A percentile compares a stretch with the other conserved stretches of the same genome.
phyloP scores from a whole-genome alignment of 2,329 filamentous ascomycete species.

The Apiospora pterosperma region DNA sequence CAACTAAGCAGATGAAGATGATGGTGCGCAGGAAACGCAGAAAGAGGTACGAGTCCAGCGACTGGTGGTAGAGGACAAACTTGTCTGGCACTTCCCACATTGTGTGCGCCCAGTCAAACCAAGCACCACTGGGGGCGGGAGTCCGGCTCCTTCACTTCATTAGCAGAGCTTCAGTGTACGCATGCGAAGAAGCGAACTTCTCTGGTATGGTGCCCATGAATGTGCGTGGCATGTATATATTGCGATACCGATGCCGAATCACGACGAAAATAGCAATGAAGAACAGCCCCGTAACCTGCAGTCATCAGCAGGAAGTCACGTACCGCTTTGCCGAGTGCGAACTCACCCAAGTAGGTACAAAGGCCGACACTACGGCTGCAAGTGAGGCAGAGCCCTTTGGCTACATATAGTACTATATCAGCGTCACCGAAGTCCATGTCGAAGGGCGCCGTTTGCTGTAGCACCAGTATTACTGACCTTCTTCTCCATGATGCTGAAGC shows the following conservation, averaged over 20 bases:
- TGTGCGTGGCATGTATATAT: constrained; percentile 26
- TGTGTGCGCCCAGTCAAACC: constrained; percentile 23
- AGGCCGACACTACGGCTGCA: constrained; percentile 23
- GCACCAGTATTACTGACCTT: not conserved
- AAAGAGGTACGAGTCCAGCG: constrained; percentile 84
- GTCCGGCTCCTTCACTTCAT: constrained; percentile 20
- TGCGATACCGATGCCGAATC: constrained; percentile 21
- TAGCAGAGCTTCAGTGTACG: not conserved
- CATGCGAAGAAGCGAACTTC: constrained; percentile 16
- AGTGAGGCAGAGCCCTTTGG: constrained; percentile 25
- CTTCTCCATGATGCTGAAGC: not conserved
- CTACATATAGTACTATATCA: constrained; percentile 8
- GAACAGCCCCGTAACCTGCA: constrained; percentile 19
- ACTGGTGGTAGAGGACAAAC: constrained; percentile 81
- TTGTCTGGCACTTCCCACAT: constrained; percentile 49
- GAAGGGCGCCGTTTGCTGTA: no score
- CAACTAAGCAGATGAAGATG: constrained; percentile 75
- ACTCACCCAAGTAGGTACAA: constrained; percentile 27
- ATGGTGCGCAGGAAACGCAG: constrained; percentile 79
- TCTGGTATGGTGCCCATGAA: constrained; percentile 25
- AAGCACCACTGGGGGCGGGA: constrained; percentile 17
- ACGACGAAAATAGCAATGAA: constrained; percentile 24
- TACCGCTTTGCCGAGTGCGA: not conserved
- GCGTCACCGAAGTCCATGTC: not conserved
- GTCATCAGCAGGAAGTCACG: constrained; percentile 10